Evolutionary conservation across 208 protist genomes (phyloP), one percentile per base, ranked within the genome.

Genomic region (Leishmania gerbilli): DNA sequence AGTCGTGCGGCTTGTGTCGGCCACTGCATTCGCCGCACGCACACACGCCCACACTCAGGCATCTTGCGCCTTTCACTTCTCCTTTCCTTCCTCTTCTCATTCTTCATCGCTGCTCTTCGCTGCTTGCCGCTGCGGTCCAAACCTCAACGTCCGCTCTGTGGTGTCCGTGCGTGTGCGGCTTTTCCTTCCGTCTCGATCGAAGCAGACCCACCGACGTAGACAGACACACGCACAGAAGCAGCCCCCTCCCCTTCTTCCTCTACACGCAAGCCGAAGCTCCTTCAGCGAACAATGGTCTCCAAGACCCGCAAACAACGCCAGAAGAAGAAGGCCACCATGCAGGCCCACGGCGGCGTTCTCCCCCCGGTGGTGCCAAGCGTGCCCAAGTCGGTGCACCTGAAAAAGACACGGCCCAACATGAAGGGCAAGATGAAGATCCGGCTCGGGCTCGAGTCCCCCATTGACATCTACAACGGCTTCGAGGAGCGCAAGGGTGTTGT

Each of bases 351-450:
- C 69, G 93, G 93, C 42, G 87, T 93, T 24, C 79, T 95, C 37
- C 90, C 92, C 27, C 83, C 89, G 31, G 90, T 95, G 5, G 84
- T 93, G 49, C 93, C 93, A 2, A 86, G 85, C 51, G 76, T 80
- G 72, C 91, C 88, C 56, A 98, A 96, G 84, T 96, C 92, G 0
- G 87, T 98, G 24, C 93, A 96, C 71, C 81, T 95, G 47, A 98
- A 98, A 88, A 96, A 96, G 79, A 96, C 93, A 8, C 93, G 92
- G 17, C 95, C 95, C 2, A 88, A 88, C 24, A 98, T 98, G 95
- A 98, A 96, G 82, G 87, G 92, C 37, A 98, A 98, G 77, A 92
- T 92, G 83, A 98, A 98, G 85, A 96, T 98, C 71, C 93, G 95
- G 34, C 89, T 98, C 11, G 95, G 95, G 19, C 89, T 95, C 19